Base-by-base conservation (phyloP, 768 basidiomycete genomes). In the Fomitopsis serialis region DNA sequence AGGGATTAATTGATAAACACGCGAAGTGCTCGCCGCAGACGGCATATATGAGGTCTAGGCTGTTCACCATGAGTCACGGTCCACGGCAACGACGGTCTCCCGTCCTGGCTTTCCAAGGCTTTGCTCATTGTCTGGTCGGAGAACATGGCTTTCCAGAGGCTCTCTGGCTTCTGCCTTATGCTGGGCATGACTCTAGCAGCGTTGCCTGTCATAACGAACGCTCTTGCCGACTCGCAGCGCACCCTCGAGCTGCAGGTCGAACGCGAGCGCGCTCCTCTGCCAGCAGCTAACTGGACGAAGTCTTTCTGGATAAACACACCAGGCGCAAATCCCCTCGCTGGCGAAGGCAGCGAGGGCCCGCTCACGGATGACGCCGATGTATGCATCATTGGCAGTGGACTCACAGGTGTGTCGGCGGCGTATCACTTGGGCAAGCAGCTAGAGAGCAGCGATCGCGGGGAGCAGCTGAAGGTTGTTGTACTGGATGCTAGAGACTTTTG, bases 401-500 rank as follows among this genome's bases (percentile, higher is more conserved):
- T 92, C 35, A 88, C 89, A 0, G 90, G 90, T 17, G 77, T 88
- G 7, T 80, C 82, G 19, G 76, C 81, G 3, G 87, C 88, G 7
- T 91, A 88, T 66, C 87, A 92, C 63, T 71, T 93, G 32, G 72
- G 81, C 2, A 71, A 74, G 48, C 35, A 55, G 15, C 34, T 64
- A 34, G 56, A 52, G 13, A 36, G 50, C 2, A 27, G 29, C 15
- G 32, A 61, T 11, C 54, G 43, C 12, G 29, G 54, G 21, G 49
- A 48, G 22, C 44, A 73, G 17, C 56, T 80, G 42, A 81, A 71
- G 27, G 74, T 85, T 0, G 81, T 84, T 17, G 72, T 95, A 12
- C 66, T 97, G 9, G 93, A 96, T 63, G 94, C 92, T 3, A 73
- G 94, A 60, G 86, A 91, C 62, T 87, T 94, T 67, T 89, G 92